Conservation (phyloP, 441 rosid species). For the Viola pubescens region DNA sequence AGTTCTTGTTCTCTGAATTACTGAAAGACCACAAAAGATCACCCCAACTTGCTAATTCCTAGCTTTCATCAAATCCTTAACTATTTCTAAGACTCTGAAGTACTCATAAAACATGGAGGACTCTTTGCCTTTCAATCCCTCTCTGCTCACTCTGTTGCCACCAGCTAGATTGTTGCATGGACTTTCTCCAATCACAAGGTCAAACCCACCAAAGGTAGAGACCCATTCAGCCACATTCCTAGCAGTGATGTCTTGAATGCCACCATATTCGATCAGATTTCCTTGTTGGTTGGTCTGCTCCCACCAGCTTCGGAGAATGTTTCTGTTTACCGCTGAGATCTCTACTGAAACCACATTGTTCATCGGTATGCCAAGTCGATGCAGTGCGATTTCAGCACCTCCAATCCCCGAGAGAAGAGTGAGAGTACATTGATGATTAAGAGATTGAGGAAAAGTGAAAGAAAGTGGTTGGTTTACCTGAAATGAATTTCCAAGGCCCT, state of each 20-base stretch:
- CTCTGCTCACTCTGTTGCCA: conserved; percentile 23
- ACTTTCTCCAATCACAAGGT: conserved; percentile 33
- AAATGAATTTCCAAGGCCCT: conserved; percentile 34
- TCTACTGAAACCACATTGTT: conserved; percentile 63
- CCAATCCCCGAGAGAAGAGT: conserved; percentile 61
- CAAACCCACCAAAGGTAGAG: conserved; percentile 21
- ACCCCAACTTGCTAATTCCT: too few species aligned
- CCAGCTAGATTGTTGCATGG: conserved; percentile 32
- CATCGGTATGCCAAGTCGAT: conserved; percentile 57
- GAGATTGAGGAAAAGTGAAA: background rate
- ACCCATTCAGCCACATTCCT: conserved; percentile 13
- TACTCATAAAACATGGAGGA: background rate
- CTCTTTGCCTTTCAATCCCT: conserved; percentile 28
- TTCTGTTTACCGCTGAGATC: conserved; percentile 37
- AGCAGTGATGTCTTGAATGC: conserved; percentile 18
- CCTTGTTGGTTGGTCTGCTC: conserved; percentile 47
- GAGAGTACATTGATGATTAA: conserved; percentile 37
- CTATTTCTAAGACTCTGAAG: background rate
- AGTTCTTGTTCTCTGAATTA: too few species aligned
- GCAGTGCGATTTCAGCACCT: conserved; percentile 53
- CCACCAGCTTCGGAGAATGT: conserved; percentile 60
- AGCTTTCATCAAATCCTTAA: background rate
- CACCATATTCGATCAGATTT: conserved; percentile 28
- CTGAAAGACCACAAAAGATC: too few species aligned
- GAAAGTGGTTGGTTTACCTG: conserved; percentile 17